Evolutionary conservation across 2,329 filamentous ascomycete species (phyloP).

Genomic region (Penicillium sp.): DNA sequence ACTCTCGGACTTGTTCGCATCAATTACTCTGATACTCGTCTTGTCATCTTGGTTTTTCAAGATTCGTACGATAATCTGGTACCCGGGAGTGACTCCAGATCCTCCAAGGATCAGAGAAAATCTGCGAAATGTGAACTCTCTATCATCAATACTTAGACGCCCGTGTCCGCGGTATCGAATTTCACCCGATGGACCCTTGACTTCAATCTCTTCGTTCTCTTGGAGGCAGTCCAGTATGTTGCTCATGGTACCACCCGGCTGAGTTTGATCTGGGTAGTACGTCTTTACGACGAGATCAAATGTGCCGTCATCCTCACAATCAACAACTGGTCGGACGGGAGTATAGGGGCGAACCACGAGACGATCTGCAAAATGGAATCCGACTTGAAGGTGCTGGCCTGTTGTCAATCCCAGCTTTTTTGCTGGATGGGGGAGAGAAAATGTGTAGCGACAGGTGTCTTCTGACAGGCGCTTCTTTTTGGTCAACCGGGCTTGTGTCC

Average conservation of each 20-base stretch:
- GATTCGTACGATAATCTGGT: constrained; percentile 32
- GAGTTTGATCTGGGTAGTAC: constrained; percentile 45
- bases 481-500: constrained; percentile 44
- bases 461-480: constrained; percentile 37
- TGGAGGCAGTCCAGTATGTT: constrained; percentile 52
- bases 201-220: constrained; percentile 48
- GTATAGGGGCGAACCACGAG: constrained; percentile 52
- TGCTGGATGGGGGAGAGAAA: constrained; percentile 39
- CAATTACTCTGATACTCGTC: constrained; percentile 41
- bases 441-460: constrained; percentile 47
- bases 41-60: constrained; percentile 22
- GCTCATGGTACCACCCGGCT: constrained; percentile 53
- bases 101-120: constrained; percentile 51
- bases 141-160: constrained; percentile 43
- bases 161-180: constrained; percentile 49
- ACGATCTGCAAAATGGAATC: constrained; percentile 50
- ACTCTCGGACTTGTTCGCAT: constrained; percentile 47
- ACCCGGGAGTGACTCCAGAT: constrained; percentile 51
- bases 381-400: constrained; percentile 52
- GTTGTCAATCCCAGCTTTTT: constrained; percentile 47
- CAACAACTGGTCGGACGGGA: constrained; percentile 45
- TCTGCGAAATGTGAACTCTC: constrained; percentile 39
- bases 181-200: constrained; percentile 50
- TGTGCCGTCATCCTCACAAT: constrained; percentile 38
- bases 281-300: constrained; percentile 52